phyloP scores from a whole-genome alignment of 495 filamentous ascomycete genomes.

The Annulohypoxylon moriforme region DNA sequence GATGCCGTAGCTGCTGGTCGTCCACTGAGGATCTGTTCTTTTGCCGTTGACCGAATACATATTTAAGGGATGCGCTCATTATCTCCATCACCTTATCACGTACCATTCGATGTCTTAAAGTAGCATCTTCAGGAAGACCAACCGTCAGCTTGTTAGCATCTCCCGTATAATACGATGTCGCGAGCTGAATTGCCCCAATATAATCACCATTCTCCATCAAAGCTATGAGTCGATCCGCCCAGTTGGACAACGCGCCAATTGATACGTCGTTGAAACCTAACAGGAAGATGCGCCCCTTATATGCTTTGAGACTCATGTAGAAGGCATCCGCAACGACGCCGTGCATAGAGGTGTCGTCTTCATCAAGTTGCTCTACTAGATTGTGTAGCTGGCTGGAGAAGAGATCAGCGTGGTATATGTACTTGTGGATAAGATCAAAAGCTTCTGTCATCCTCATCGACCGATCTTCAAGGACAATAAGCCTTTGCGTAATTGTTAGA shows the following conservation, averaged over 20 bases:
- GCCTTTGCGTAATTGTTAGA: conserved; percentile 89
- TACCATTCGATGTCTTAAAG: conserved; percentile 80
- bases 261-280: conserved; percentile 90
- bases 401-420: conserved; percentile 89
- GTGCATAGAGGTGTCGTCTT: conserved; percentile 89
- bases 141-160: conserved; percentile 90
- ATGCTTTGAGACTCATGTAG: conserved; percentile 94
- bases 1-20: conserved; percentile 73
- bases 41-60: conserved; percentile 76
- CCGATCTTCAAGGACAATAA: conserved; percentile 91
- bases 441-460: conserved; percentile 91
- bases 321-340: conserved; percentile 97
- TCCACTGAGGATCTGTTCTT: conserved; percentile 64
- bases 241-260: conserved; percentile 92
- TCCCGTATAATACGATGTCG: conserved; percentile 91
- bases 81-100: conserved; percentile 91
- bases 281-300: conserved; percentile 93
- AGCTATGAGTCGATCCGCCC: conserved; percentile 96
- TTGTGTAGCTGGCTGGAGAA: conserved; percentile 85
- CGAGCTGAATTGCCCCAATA: conserved; percentile 87
- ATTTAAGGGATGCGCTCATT: conserved; percentile 91
- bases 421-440: conserved; percentile 89
- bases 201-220: conserved; percentile 96
- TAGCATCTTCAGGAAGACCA: conserved; percentile 88
- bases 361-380: conserved; percentile 88